Base-by-base conservation (phyloP, 306 rosid genomes). In the Delonix regia region DNA sequence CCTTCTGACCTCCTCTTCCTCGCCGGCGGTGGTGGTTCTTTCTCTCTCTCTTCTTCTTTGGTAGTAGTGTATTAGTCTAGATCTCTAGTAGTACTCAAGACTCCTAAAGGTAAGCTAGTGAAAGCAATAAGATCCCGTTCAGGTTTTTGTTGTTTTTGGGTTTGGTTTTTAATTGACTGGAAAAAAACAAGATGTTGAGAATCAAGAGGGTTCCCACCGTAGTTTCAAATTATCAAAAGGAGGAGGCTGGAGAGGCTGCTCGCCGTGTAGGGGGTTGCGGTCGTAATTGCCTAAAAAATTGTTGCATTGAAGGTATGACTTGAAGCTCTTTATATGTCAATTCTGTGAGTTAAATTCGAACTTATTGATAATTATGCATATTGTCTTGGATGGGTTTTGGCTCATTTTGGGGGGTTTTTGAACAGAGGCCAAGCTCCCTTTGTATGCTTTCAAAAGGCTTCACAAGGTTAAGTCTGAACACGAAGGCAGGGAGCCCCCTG, bases 1-100 rank as follows among this genome's bases (percentile, higher is more conserved):
- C 99, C 99, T 21, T 93, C 99, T 52, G 99, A 95, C 84, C 99
- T 95, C 67, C 97, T 95, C 83, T 95, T 95, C 82, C 99, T 95
- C 4, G 98, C 99, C 6, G 99, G 98, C 22, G 99, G 99, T 55
- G 99, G 99, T 60, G 99, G 93, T 69, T 77, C 77, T 34, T 60
- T 45, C n/a, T 9, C 59, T 34, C 44, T 44, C 57, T 48, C 55
- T 53, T 4, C 47, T 3, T 60, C 66, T 67, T 88, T 73, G 9
- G 74, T 28, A 8, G 73, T 69, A 27, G 59, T 27, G 1, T 73
- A 73, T 14, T 76, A 74, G 82, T 22, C 56, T 71, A 52, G 63
- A 13, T 16, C 27, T 81, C 13, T 57, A 21, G 48, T 56, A 13
- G 30, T 38, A n/a, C 16, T 38, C 45, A 10, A 66, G 52, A 39